Evolutionary conservation across 345 rosid species (phyloP), one percentile per base, ranked within the genome.

Genomic region (Murraya paniculata): DNA sequence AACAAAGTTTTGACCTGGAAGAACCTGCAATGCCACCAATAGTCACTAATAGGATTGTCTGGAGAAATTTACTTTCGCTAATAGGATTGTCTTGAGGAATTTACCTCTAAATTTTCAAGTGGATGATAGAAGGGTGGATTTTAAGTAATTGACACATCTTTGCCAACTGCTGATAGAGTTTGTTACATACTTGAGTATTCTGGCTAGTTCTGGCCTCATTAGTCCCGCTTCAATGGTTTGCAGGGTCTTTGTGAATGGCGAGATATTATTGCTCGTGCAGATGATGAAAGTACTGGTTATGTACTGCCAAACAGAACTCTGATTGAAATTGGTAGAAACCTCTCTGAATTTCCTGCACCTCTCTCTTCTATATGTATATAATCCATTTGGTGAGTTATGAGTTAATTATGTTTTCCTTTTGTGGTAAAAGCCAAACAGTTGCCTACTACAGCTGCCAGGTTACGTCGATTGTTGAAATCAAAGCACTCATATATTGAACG

Each of bases 241-340:
- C 80, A 95, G 99, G 97, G 93, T 27, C 96, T 95, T 61, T 90
- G 65, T 79, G 87, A 89, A 82, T 95, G 98, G 98, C 91, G 97
- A 76, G 98, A 95, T 85, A 82, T 6, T 68, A 76, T 92, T 85
- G 98, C 97, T 68, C 96, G 98, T 59, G 79, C 83, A 66, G 92
- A 92, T 76, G 99, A 95, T 78, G 99, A 95, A 83, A 92, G 99
- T 86, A 93, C 98, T 8, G 97, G 99, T 48, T 95, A 84, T 82
- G 84, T 95, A 72, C 82, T 95, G 81, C 96, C 99, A 28, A 95
- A 95, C 82, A 95, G 86, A 86, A 87, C 84, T 75, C 95, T 95
- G 78, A 85, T 95, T 84, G 95, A 91, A 77, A 87, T 95, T 55
- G 99, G 99, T 93, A 87, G 59, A 80, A 48, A 72, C 74, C 74